These are phyloP conservation scores for Tuber melanosporum DNA, from an alignment of 495 filamentous ascomycete genomes.

Conservation along the genomic window DNA sequence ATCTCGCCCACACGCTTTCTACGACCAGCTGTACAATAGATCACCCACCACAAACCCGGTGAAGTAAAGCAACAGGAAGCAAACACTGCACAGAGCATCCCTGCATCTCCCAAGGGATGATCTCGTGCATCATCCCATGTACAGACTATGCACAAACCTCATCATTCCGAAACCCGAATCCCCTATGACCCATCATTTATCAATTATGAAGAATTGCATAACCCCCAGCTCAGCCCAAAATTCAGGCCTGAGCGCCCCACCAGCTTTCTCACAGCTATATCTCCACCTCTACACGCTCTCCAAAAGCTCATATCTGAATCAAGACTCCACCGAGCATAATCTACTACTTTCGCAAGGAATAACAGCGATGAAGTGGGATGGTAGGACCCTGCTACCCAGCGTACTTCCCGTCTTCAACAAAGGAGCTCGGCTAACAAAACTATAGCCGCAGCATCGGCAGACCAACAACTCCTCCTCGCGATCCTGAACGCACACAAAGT, in stretches of 20 bases:
- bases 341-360: not conserved
- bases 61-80: not conserved
- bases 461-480: conserved; percentile 40
- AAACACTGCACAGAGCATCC: not conserved
- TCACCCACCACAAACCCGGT: not conserved
- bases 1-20: not conserved
- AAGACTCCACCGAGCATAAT: not conserved
- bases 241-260: not conserved
- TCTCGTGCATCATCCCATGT: not conserved
- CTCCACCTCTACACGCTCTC: not conserved
- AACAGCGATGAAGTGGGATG: conserved; percentile 34
- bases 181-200: not conserved
- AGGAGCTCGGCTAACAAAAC: conserved; percentile 9
- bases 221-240: not conserved
- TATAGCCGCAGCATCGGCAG: conserved; percentile 28
- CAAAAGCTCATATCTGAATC: not conserved
- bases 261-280: not conserved
- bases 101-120: not conserved
- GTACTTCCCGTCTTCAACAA: too few relatives aligned
- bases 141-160: not conserved
- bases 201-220: not conserved
- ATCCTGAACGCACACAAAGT: conserved; percentile 39
- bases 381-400: conserved; percentile 6
- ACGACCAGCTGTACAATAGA: not conserved
- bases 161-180: not conserved